A percentile compares a stretch with the other conserved stretches of the same genome.
These are phyloP conservation scores for Kwoniella shivajii DNA, from an alignment of 1,284 basidiomycete genomes.

Conservation along the genomic window DNA sequence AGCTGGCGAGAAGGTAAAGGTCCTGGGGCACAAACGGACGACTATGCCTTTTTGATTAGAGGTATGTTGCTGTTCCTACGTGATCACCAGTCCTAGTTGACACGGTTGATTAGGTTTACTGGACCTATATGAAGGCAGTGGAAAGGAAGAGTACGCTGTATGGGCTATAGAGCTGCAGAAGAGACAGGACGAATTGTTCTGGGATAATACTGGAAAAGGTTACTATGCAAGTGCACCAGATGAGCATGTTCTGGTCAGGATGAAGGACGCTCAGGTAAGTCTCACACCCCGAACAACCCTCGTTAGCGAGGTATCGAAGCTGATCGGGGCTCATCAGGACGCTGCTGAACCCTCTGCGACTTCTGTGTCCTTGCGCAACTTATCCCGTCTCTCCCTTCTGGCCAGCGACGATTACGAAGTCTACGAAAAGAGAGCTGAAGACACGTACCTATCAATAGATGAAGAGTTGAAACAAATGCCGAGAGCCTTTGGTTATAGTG, in stretches of 20 bases:
- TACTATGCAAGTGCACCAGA: slow-evolving; percentile 57
- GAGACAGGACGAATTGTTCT: slow-evolving; percentile 57
- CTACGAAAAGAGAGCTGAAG: slow-evolving; percentile 47
- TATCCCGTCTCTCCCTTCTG: slow-evolving; percentile 53
- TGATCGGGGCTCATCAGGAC: slow-evolving; percentile 43
- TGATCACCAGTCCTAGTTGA: not conserved
- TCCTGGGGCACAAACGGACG: slow-evolving; percentile 46
- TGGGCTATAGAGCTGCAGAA: slow-evolving; percentile 55
- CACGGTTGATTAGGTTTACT: slow-evolving; percentile 33
- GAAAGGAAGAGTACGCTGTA: slow-evolving; percentile 47
- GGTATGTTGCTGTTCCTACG: slow-evolving; percentile 6
- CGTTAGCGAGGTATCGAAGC: not conserved
- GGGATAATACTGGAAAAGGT: slow-evolving; percentile 54
- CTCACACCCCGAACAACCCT: not conserved
- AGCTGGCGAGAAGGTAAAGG: slow-evolving; percentile 48
- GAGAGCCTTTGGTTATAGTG: slow-evolving; percentile 39
- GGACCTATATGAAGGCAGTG: slow-evolving; percentile 56
- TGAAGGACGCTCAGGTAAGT: slow-evolving; percentile 54
- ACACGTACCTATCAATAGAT: slow-evolving; percentile 32
- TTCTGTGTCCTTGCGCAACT: slow-evolving; percentile 55
- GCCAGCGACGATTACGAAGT: slow-evolving; percentile 41
- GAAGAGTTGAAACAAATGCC: slow-evolving; percentile 38
- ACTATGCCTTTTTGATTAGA: slow-evolving; percentile 47
- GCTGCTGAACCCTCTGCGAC: slow-evolving; percentile 57
- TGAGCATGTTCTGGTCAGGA: slow-evolving; percentile 54